Evolutionary conservation across 139 green algal species (phyloP).

Genomic region (Chlamydomonas urium): DNA sequence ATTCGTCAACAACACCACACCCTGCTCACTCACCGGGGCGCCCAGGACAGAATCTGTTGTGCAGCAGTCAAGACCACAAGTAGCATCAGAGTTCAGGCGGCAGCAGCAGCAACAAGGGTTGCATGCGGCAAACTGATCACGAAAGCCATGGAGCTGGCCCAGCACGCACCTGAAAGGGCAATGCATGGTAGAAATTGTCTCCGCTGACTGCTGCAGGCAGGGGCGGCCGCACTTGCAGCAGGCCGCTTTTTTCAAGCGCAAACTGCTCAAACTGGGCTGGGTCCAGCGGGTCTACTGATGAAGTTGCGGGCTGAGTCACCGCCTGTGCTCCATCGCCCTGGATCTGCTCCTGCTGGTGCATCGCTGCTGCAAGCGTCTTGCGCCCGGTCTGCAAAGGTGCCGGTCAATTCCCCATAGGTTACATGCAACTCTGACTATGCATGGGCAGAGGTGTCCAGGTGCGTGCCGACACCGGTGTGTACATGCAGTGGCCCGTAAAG

Average conservation of each 20-base stretch:
- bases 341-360: neutral
- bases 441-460: no score
- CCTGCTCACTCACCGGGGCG: conserved; percentile 19
- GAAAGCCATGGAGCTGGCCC: neutral
- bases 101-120: neutral
- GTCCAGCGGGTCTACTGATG: conserved; percentile 36
- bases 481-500: no score
- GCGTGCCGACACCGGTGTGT: no score
- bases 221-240: conserved; percentile 27
- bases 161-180: conserved; percentile 29
- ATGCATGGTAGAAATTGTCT: conserved; percentile 16
- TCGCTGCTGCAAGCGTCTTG: neutral
- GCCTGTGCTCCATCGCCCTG: no score
- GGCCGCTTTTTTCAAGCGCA: conserved; percentile 24
- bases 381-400: neutral
- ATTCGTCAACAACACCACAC: neutral
- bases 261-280: conserved; percentile 24
- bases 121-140: neutral
- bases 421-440: no score
- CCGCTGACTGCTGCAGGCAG: conserved; percentile 13
- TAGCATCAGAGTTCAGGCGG: neutral
- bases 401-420: no score
- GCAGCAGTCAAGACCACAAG: neutral
- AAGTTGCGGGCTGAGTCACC: no score
- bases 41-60: conserved; percentile 39